A percentile compares a stretch with the other conserved stretches of the same genome.
Evolutionary conservation across 176 grass and related monocot genomes (phyloP).

Genomic region (Aegilops speltoides): DNA sequence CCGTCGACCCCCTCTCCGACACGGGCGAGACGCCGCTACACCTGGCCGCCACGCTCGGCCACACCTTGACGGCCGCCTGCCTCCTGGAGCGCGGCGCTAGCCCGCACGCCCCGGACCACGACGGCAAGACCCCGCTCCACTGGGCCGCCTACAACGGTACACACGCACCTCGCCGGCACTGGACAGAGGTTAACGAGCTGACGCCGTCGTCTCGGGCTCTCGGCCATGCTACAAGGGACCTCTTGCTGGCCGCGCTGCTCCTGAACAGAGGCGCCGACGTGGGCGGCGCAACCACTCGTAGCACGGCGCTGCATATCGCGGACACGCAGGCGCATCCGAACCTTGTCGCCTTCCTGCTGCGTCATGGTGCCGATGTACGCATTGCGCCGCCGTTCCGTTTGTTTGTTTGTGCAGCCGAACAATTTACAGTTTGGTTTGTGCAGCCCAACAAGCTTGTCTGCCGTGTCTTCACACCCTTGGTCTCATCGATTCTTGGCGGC

Average conservation of each 20-base stretch:
- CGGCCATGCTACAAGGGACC: neutral
- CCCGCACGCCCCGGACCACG: neutral
- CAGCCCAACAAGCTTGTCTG: constrained; percentile 10
- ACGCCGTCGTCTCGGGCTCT: neutral
- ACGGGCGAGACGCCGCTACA: neutral
- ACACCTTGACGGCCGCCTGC: neutral
- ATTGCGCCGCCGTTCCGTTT: too few relatives aligned
- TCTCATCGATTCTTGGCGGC: neutral
- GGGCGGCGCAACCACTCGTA: neutral
- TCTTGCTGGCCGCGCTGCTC: constrained; percentile 9
- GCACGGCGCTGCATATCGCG: constrained; percentile 17
- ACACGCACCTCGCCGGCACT: neutral
- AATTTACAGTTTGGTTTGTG: too few relatives aligned
- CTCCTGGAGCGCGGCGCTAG: constrained; percentile 17
- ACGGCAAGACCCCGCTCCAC: constrained; percentile 20
- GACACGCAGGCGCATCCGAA: neutral
- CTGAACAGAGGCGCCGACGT: constrained; percentile 21
- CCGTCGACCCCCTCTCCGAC: neutral
- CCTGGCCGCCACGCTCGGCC: neutral
- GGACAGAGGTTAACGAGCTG: neutral
- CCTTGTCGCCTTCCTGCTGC: neutral
- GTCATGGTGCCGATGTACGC: neutral
- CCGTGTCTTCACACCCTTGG: neutral
- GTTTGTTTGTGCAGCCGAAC: neutral
- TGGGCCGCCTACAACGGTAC: constrained; percentile 23